These are phyloP conservation scores for Amanita pseudoporphyria DNA, from an alignment of 768 basidiomycete species.

Conservation along the genomic window DNA sequence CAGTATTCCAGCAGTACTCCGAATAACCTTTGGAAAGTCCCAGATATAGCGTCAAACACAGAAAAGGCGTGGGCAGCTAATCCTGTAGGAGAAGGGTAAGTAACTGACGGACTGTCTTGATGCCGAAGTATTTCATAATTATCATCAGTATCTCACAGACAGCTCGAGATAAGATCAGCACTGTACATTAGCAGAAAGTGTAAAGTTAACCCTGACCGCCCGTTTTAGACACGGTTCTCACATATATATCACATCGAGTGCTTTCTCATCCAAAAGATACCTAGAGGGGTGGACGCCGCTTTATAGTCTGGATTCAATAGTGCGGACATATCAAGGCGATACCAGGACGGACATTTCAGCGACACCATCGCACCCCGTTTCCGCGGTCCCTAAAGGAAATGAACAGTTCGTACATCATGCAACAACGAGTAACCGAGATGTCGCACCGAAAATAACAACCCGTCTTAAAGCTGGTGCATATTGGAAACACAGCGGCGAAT, in stretches of 20 bases:
- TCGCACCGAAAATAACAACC: neutral
- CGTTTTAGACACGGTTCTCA: neutral
- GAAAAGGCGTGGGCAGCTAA: neutral
- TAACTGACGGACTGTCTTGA: slow-evolving; percentile 1
- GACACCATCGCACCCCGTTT: neutral
- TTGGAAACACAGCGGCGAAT: too few species aligned
- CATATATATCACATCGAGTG: neutral
- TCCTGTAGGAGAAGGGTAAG: slow-evolving; percentile 3
- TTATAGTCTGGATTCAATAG: neutral
- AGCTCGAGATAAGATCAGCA: neutral
- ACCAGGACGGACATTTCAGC: neutral
- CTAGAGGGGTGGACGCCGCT: neutral
- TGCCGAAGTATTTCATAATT: neutral
- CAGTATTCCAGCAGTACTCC: neutral
- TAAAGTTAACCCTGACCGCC: slow-evolving; percentile 2
- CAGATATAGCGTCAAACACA: neutral
- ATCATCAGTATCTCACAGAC: neutral
- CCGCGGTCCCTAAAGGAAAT: neutral
- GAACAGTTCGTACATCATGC: neutral
- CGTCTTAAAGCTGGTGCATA: neutral
- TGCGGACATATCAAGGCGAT: too few species aligned
- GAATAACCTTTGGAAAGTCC: neutral
- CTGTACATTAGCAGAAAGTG: neutral
- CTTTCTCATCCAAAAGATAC: neutral
- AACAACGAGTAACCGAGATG: slow-evolving; percentile 2